Evolutionary conservation across 805 yeast genomes (phyloP), one percentile per base, ranked within the genome.

Genomic region (Ogataea minuta): DNA sequence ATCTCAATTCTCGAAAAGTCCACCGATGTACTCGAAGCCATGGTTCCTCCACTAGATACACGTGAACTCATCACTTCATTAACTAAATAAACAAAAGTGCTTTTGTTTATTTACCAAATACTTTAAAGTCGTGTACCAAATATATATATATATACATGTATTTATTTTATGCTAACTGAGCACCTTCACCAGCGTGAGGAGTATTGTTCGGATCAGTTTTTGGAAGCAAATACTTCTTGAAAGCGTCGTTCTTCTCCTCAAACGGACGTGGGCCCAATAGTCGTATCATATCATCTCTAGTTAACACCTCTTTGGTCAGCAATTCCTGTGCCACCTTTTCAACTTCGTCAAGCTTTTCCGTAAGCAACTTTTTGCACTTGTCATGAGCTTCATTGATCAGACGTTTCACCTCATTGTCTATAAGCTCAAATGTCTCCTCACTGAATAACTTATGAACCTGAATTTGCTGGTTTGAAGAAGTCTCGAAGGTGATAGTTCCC

Each of bases 201-300:
- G 48, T 40, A 15, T 51, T 49, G 16, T 46, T 51, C 13, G 31
- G 37, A 10, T 31, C 42, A 2, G 41, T 28, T 16, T 17, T 41
- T 12, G 64, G 61, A 20, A 54, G 44, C 34, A 63, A 43, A 32
- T 84, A 83, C 63, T 84, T 84, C 63, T 86, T 88, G 63, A 89
- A 88, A 4, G 95, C 96, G 52, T 87, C 96, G 56, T 87, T 89
- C 48, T 77, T 81, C 59, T 89, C 96, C 15, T 86, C 83, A 72
- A 84, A 93, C 9, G 96, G 96, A 46, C 99, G 76, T 60, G 84
- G 84, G 9, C 99, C 99, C 33, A 93, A 66, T 37, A 93, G 60
- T 37, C 85, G 72, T 43, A 90, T 80, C 95, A 93, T 88, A 58
- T 93, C 99, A 53, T 87, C 95, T 62, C 99, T 78, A 4, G 96